Base-by-base conservation (phyloP, 495 filamentous ascomycete genomes). In the Staphylotrichum longicolle region DNA sequence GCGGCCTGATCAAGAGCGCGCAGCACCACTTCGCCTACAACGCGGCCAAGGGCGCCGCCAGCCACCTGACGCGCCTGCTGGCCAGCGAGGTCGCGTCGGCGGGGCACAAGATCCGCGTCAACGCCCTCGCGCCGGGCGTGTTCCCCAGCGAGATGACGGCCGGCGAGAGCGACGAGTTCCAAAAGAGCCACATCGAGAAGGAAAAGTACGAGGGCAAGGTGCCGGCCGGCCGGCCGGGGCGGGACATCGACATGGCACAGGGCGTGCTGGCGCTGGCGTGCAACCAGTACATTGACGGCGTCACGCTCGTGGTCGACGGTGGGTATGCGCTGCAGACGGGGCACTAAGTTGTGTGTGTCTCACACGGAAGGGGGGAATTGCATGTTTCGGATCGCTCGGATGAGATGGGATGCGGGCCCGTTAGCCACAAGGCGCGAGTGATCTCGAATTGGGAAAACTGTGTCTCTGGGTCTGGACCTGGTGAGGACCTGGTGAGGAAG, bases 21-120 rank as follows among this genome's bases (percentile, higher is more conserved):
- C 78, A 92, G 64, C 85, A 89, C 69, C 92, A 90, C 30, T 93
- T 90, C 72, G 83, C 84, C 15, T 94, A 93, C 71, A 86, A 83
- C 64, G 82, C 83, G 9, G 84, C 77, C 68, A 94, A 94, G 77
- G 90, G 86, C 1, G 90, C 89, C 2, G 69, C 91, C 52, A 79
- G 87, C 61, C 90, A 94, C 66, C 67, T 94, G 58, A 85, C 82
- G 57, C 80, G 86, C 46, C 74, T 78, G 68, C 58, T 80, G 58
- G 74, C 75, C 2, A 66, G 54, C 30, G 77, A 80, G 66, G 54
- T 77, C 7, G 66, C 70, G 45, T 66, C 72, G 44, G 70, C 72
- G 39, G 70, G 72, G 0, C 68, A 72, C 51, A 74, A 90, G 73
- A 77, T 93, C 15, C 88, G 90, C 30, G 79, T 80, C 65, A 83